Evolutionary conservation across 352 stramenopile genomes (phyloP).

Genomic region (Phytophthora quininea): DNA sequence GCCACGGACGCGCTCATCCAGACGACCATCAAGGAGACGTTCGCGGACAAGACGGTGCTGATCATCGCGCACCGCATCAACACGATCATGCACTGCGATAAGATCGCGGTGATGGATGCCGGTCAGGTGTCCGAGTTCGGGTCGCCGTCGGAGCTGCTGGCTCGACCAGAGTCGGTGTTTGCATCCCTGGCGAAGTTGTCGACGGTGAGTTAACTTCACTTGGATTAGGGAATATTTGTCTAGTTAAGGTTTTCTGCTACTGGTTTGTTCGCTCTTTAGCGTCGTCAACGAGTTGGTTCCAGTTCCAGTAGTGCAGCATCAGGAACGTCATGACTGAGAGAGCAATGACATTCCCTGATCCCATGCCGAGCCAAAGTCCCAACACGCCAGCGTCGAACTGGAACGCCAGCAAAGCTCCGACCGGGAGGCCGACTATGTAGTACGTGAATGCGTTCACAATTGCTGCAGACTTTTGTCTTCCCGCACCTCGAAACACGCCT

Average conservation of each 20-base stretch:
- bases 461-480: constrained; percentile 55
- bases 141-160: constrained; percentile 74
- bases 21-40: constrained; percentile 87
- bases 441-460: constrained; percentile 64
- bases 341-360: constrained; percentile 25
- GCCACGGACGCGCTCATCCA: constrained; percentile 58
- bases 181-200: constrained; percentile 35
- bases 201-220: not conserved
- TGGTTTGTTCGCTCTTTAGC: not conserved
- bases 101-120: constrained; percentile 89
- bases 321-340: not conserved
- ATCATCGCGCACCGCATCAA: constrained; percentile 96
- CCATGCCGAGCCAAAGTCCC: constrained; percentile 60
- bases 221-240: not conserved
- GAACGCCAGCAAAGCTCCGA: constrained; percentile 61
- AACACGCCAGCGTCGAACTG: constrained; percentile 39
- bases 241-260: not conserved
- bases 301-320: constrained; percentile 8
- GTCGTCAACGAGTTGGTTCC: constrained; percentile 3
- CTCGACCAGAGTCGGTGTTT: constrained; percentile 78
- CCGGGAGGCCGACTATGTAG: constrained; percentile 65
- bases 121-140: constrained; percentile 91
- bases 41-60: constrained; percentile 90
- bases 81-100: constrained; percentile 94
- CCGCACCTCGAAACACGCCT: constrained; percentile 67